phyloP scores from a whole-genome alignment of 139 green algal genomes.

The Limnomonas spitsbergensis region DNA sequence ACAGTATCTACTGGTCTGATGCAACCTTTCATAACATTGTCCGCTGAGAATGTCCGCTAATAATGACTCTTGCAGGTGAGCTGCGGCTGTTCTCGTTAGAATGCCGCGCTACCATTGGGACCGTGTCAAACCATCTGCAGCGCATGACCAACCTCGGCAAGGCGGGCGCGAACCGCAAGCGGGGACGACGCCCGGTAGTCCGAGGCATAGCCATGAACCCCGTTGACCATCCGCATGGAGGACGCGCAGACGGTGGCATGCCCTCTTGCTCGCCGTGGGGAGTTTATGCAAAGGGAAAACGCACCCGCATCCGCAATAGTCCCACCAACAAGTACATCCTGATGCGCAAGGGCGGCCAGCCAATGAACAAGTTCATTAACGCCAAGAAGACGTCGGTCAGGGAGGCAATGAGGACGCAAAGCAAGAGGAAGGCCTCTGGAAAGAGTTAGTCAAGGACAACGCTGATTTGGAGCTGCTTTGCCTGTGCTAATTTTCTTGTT shows the following conservation, averaged over 20 bases:
- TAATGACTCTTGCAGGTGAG: constrained; percentile 55
- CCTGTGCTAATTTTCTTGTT: too few relatives aligned
- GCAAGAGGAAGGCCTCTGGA: background rate
- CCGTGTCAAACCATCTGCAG: constrained; percentile 82
- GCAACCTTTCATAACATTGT: too few relatives aligned
- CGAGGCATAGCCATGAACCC: constrained; percentile 93
- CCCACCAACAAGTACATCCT: constrained; percentile 68
- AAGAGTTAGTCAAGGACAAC: too few relatives aligned
- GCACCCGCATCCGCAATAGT: constrained; percentile 71
- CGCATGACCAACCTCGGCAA: constrained; percentile 70
- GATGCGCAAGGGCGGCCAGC: constrained; percentile 37
- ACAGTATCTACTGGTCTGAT: too few relatives aligned
- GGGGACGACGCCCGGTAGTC: constrained; percentile 37
- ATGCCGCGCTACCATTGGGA: constrained; percentile 86
- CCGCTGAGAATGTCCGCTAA: too few relatives aligned
- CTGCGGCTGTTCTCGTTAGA: constrained; percentile 63
- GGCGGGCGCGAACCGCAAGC: constrained; percentile 16
- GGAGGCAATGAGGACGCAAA: background rate
- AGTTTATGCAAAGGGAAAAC: constrained; percentile 81
- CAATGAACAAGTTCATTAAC: constrained; percentile 54
- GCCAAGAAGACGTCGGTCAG: constrained; percentile 9
- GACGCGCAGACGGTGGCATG: constrained; percentile 73
- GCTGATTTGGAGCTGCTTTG: too few relatives aligned
- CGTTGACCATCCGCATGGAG: constrained; percentile 90
- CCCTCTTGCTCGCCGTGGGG: constrained; percentile 83